Base-by-base conservation (phyloP, 352 stramenopile genomes). In the Globisporangium alternatum region DNA sequence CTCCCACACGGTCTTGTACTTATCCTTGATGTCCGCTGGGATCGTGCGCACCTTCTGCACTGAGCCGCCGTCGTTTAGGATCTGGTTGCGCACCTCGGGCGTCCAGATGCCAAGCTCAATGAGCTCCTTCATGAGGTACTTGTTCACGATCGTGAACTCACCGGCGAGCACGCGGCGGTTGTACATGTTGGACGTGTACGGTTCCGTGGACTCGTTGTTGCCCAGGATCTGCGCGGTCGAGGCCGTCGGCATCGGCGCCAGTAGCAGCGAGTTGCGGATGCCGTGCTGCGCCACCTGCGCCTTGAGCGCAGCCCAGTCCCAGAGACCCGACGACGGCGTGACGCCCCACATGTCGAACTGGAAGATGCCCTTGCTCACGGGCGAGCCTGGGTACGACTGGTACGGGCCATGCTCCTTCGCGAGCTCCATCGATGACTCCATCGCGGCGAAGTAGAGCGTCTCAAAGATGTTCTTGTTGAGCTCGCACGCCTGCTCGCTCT, bases 1-100 rank as follows among this genome's bases (percentile, higher is more conserved):
- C 77, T 99, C 98, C 97, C 97, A 99, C 60, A 99, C 97, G 3
- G 98, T 99, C 84, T 99, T 99, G 91, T 99, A 99, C 28, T 99
- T 93, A 31, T 98, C 93, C 68, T 97, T 95, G 65, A 97, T 75
- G 25, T 84, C 60, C 25, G 83, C 70, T 19, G 94, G 91, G 48
- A 97, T 91, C 28, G 56, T 64, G n/a, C 76, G 75, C 28, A 98
- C 87, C 60, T 96, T 94, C 76, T 99, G 97, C 30, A 99, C 90
- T 2, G 89, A 98, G 35, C 97, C 98, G 63, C 93, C 77, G 70
- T 99, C 94, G 65, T 97, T 92, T 78, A 99, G 96, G 68, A 99
- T 98, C 67, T 98, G 95, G 86, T 99, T 99, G 48, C 97, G 96
- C 48, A 99, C 90, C 37, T 96, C 91, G 5, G 96, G 77, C 37